These are phyloP conservation scores for Pueraria montana DNA, from an alignment of 306 rosid genomes.

Conservation along the genomic window DNA sequence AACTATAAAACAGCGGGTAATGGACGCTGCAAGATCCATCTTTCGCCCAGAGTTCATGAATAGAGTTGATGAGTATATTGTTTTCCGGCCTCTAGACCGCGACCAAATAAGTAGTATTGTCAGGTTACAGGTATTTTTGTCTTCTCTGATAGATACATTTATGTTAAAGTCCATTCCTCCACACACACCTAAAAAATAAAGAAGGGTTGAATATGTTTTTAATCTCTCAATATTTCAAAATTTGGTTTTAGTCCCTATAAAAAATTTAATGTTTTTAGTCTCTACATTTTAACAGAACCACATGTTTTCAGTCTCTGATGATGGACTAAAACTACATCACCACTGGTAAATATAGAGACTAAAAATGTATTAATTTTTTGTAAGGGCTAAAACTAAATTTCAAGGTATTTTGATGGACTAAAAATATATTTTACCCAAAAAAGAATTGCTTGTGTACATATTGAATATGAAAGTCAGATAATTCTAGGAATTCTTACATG, in stretches of 20 bases:
- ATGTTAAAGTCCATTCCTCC: background rate
- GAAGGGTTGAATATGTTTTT: background rate
- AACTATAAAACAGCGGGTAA: constrained; percentile 82
- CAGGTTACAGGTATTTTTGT: constrained; percentile 76
- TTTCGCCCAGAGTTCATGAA: constrained; percentile 98
- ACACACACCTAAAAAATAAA: background rate
- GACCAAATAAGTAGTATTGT: constrained; percentile 87
- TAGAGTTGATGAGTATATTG: constrained; percentile 94
- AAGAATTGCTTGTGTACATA: background rate
- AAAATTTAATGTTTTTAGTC: background rate
- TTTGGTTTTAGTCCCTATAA: background rate
- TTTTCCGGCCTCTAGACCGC: constrained; percentile 92
- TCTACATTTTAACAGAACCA: background rate
- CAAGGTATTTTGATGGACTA: background rate
- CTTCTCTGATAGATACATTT: background rate
- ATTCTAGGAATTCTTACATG: background rate
- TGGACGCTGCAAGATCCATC: constrained; percentile 96
- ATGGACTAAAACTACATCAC: background rate
- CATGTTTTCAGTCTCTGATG: background rate
- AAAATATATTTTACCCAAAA: background rate
- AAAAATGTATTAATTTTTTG: background rate
- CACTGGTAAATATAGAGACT: background rate
- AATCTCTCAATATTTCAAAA: background rate
- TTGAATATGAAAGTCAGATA: background rate
- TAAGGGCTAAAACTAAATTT: background rate